Conservation (phyloP, 306 rosid genomes). For the Ochetophila trinervis region DNA sequence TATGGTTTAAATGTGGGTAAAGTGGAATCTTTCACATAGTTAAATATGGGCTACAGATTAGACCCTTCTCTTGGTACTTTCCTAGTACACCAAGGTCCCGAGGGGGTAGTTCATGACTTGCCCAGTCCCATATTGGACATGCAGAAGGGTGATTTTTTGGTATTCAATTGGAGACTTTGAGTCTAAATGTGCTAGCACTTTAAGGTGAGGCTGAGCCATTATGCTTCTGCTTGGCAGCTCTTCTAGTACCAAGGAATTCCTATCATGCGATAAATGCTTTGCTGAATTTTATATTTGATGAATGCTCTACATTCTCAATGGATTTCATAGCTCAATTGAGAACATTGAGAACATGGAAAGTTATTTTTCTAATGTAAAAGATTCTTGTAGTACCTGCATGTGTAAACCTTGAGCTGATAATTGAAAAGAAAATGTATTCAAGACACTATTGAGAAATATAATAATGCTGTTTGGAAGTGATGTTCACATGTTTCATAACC, state of each 20-base stretch:
- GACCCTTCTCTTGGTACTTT: too few species aligned
- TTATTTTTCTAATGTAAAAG: conserved; percentile 5
- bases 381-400: neutral
- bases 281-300: neutral
- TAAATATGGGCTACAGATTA: too few species aligned
- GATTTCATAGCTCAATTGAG: neutral
- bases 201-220: too few species aligned
- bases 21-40: too few species aligned
- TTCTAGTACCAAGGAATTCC: neutral
- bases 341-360: neutral
- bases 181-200: too few species aligned
- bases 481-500: neutral
- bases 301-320: neutral
- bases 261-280: neutral
- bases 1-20: too few species aligned
- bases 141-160: too few species aligned
- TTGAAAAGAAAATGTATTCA: neutral
- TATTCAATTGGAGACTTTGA: too few species aligned
- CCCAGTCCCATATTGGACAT: too few species aligned
- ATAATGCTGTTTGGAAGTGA: neutral
- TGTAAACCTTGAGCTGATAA: neutral
- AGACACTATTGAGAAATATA: too few species aligned
- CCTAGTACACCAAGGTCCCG: too few species aligned
- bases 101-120: too few species aligned
- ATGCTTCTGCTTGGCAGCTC: neutral